Conservation (phyloP, 768 basidiomycete species). For the Boletus reticuloceps region DNA sequence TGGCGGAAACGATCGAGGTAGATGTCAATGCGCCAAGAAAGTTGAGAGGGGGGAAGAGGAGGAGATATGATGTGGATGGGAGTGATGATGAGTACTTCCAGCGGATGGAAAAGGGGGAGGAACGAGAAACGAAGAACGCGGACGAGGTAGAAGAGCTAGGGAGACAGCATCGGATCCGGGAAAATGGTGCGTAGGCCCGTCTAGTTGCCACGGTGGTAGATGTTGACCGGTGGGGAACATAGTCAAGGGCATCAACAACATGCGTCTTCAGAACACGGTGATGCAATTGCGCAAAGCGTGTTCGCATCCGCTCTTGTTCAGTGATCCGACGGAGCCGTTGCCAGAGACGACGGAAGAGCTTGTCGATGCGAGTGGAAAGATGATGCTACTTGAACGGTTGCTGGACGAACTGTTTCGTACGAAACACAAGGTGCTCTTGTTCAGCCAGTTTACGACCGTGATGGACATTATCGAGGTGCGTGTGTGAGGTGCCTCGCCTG, state of each 20-base stretch:
- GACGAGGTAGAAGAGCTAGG: conserved; percentile 54
- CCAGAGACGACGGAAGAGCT: conserved; percentile 75
- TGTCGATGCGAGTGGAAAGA: conserved; percentile 89
- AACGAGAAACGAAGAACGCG: conserved; percentile 34
- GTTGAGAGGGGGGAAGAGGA: conserved; percentile 36
- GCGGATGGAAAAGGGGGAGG: conserved; percentile 50
- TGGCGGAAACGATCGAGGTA: conserved; percentile 21
- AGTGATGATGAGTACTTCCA: conserved; percentile 66
- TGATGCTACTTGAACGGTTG: conserved; percentile 91
- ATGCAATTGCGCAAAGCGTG: conserved; percentile 98
- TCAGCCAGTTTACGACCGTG: conserved; percentile 96
- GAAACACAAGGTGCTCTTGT: conserved; percentile 82
- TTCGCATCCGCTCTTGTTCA: conserved; percentile 89
- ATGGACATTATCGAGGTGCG: conserved; percentile 89
- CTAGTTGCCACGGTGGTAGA: background rate
- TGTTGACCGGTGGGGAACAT: background rate
- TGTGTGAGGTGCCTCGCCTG: background rate
- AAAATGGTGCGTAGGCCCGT: conserved; percentile 50
- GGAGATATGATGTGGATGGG: conserved; percentile 54
- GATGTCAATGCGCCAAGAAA: conserved; percentile 33
- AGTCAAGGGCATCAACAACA: conserved; percentile 88
- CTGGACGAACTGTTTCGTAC: conserved; percentile 77
- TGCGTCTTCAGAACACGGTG: conserved; percentile 90
- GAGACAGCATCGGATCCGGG: conserved; percentile 53
- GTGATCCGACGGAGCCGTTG: conserved; percentile 30